phyloP scores from a whole-genome alignment of 345 rosid genomes.

The Sonneratia caseolaris region DNA sequence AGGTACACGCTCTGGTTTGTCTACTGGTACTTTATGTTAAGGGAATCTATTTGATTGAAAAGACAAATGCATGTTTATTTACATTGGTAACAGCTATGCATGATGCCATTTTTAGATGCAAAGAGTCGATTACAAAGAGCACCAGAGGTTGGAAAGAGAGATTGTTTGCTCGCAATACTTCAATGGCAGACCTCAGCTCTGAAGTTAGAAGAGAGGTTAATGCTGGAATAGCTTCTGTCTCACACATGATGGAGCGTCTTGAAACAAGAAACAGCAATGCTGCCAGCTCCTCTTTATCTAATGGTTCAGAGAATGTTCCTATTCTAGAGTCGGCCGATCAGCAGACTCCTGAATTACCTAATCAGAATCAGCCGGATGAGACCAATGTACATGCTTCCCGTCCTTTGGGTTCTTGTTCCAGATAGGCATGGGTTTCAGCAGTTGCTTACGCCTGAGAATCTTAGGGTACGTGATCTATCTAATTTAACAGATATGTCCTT shows the following conservation, averaged over 20 bases:
- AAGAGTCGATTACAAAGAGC: conserved; percentile 87
- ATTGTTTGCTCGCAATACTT: conserved; percentile 65
- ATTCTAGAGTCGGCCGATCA: conserved; percentile 6
- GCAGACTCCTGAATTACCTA: conserved; percentile 3
- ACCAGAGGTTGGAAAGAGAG: conserved; percentile 92
- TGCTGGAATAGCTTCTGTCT: conserved; percentile 80
- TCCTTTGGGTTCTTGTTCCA: conserved; percentile 11
- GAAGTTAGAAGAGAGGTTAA: conserved; percentile 81
- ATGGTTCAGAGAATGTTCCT: conserved; percentile 27
- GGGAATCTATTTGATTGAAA: background rate
- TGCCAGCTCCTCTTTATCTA: conserved; percentile 34
- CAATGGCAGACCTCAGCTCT: conserved; percentile 62
- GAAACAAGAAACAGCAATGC: conserved; percentile 43
- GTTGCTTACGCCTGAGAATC: background rate
- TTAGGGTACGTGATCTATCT: background rate
- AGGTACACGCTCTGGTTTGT: conserved; percentile 30
- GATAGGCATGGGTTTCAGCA: conserved; percentile 7
- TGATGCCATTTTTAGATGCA: conserved; percentile 42
- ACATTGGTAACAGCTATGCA: background rate
- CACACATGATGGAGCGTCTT: conserved; percentile 73
- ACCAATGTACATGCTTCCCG: conserved; percentile 11
- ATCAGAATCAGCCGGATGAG: conserved; percentile 8
- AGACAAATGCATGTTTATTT: too few species aligned
- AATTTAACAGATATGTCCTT: background rate
- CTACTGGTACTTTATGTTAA: background rate